phyloP scores from a whole-genome alignment of 108 stramenopile genomes.

The Mediolabrus comicus region DNA sequence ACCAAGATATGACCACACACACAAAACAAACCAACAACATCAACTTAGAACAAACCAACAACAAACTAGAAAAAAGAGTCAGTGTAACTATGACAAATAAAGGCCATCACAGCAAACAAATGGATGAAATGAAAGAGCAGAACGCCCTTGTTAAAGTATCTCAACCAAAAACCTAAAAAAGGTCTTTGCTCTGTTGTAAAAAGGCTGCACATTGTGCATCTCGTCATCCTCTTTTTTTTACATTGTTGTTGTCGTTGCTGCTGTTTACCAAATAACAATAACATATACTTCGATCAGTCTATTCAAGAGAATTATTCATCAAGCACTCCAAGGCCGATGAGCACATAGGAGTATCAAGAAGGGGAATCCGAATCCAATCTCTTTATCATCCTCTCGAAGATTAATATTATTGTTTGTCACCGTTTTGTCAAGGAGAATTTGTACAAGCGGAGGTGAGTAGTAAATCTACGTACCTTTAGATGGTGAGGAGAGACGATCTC shows the following conservation, averaged over 20 bases:
- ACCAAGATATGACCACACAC: neutral
- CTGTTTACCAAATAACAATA: too few relatives aligned
- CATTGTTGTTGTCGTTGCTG: too few relatives aligned
- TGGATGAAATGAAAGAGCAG: constrained; percentile 16
- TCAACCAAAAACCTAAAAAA: neutral
- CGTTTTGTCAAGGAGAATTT: neutral
- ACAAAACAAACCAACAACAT: too few relatives aligned
- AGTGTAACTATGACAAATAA: constrained; percentile 54
- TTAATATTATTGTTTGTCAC: too few relatives aligned
- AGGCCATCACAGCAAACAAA: constrained; percentile 37
- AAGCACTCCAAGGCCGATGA: constrained; percentile 47
- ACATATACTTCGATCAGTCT: constrained; percentile 42
- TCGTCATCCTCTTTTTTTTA: constrained; percentile 47
- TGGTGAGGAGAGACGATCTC: neutral
- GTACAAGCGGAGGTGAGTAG: too few relatives aligned
- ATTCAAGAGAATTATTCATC: constrained; percentile 34
- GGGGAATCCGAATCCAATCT: constrained; percentile 63
- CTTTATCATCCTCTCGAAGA: constrained; percentile 43
- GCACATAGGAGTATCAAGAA: constrained; percentile 48
- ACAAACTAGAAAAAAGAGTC: constrained; percentile 22
- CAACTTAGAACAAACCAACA: neutral
- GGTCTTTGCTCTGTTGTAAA: constrained; percentile 30
- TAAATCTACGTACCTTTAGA: constrained; percentile 1
- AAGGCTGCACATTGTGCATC: constrained; percentile 25
- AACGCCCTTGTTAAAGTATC: constrained; percentile 7